phyloP scores from a whole-genome alignment of 2,329 filamentous ascomycete genomes.

The Harringtonia lauricola region DNA sequence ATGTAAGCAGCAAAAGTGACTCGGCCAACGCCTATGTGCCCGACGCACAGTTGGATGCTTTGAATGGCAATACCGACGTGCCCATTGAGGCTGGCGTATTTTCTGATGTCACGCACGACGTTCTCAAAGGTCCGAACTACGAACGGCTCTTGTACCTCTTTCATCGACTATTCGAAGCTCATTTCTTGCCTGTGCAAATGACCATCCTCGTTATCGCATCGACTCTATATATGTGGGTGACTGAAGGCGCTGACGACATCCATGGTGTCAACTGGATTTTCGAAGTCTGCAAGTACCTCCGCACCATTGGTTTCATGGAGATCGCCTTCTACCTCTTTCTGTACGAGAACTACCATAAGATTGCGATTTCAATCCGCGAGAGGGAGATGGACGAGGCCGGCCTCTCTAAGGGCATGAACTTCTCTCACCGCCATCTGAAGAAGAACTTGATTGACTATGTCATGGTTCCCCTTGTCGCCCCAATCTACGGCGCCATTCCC shows the following conservation, averaged over 20 bases:
- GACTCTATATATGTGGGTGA: conserved; percentile 45
- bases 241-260: conserved; percentile 37
- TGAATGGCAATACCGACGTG: conserved; percentile 14
- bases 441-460: conserved; percentile 51
- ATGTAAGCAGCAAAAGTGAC: conserved; percentile 24
- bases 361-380: conserved; percentile 48
- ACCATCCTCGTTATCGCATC: conserved; percentile 53
- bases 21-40: conserved; percentile 35
- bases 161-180: conserved; percentile 62
- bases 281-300: conserved; percentile 45
- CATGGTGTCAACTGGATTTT: conserved; percentile 49
- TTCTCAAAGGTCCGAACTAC: conserved; percentile 40
- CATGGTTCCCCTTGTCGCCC: conserved; percentile 55
- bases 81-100: conserved; percentile 39
- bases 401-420: conserved; percentile 53
- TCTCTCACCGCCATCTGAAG: conserved; percentile 45
- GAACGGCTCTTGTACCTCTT: conserved; percentile 45
- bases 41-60: conserved; percentile 24
- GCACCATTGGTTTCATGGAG: conserved; percentile 49
- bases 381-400: conserved; percentile 57
- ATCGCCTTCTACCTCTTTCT: conserved; percentile 53
- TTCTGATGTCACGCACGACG: conserved; percentile 41
- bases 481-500: conserved; percentile 56
- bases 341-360: conserved; percentile 56
- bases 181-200: conserved; percentile 60